Evolutionary conservation across 2,329 filamentous ascomycete species (phyloP), one percentile per base, ranked within the genome.

Genomic region (Colletotrichum neosansevieriae): DNA sequence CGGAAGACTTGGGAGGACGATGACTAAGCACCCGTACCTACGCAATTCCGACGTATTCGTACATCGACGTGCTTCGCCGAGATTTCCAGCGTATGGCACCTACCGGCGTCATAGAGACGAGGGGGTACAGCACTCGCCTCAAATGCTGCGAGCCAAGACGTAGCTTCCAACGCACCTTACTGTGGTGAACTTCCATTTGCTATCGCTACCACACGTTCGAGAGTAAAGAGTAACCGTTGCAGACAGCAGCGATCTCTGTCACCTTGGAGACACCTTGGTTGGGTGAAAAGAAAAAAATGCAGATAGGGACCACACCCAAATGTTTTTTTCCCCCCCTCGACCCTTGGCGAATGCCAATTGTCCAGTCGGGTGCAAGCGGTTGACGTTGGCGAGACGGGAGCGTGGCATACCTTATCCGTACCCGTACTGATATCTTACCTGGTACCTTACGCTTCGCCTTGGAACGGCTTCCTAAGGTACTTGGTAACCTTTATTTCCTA

Each of bases 61-160:
- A 13, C 49, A 11, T 53, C 34, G 29, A 10, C 7, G 19, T 29
- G 38, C 53, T 57, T 49, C 29, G 42, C 63, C 49, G 47, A 66
- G 40, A 40, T 29, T 34, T 54, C 40, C 32, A 44, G 24, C 24
- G 9, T 49, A 54, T 60, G 65, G 54, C 49, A 59, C 61, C 54
- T 56, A 38, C 61, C 61, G 61, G 65, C 65, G 61, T 65, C 61
- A 65, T 68, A 42, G 65, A 56, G 54, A 44, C 65, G 65, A 65
- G 61, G 61, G 61, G 54, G 36, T 60, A 54, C 61, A 49, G 65
- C 65, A 65, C 54, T 47, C 40, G 53, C 40, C 53, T 63, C 65
- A 53, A 36, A 17, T 53, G 38, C 53, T 65, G 61, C 47, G 47
- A 65, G 65, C 61, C 61, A 65, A 65, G 65, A 59, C 47, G 38